Evolutionary conservation across 345 rosid species (phyloP).

Genomic region (Heritiera fomes): DNA sequence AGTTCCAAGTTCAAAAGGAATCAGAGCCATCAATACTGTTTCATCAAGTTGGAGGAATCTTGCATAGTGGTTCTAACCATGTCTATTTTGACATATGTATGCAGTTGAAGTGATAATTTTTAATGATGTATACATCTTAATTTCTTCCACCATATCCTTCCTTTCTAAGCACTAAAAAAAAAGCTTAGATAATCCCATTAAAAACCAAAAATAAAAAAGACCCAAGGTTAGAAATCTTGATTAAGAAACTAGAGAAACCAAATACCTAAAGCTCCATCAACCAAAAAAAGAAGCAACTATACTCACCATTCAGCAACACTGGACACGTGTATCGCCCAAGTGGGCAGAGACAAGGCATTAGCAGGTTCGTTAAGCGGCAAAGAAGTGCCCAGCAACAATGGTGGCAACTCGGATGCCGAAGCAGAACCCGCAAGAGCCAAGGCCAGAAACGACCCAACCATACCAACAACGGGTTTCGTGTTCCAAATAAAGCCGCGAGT

Average conservation of each 20-base stretch:
- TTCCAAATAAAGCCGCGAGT: conserved; percentile 21
- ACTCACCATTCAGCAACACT: conserved; percentile 82
- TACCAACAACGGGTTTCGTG: conserved; percentile 35
- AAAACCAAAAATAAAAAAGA: not conserved
- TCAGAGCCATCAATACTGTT: not conserved
- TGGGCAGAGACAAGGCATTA: conserved; percentile 86
- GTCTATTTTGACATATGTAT: conserved; percentile 8
- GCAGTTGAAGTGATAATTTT: not conserved
- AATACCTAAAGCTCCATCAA: not conserved
- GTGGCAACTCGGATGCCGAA: conserved; percentile 48
- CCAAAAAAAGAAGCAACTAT: not conserved
- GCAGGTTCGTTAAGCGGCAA: conserved; percentile 70
- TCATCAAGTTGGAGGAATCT: not conserved
- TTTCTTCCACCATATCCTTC: not conserved
- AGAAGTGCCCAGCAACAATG: conserved; percentile 40
- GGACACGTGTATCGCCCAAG: conserved; percentile 92
- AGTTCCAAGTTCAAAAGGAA: conserved; percentile 5
- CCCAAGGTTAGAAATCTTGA: not conserved
- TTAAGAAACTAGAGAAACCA: not conserved
- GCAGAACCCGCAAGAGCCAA: conserved; percentile 46
- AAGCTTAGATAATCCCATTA: conserved; percentile 3
- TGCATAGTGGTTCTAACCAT: not conserved
- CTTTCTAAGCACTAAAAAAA: not conserved
- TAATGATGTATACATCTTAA: not conserved
- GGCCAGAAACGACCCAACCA: conserved; percentile 59